Conservation (phyloP, 106 monocot genomes). For the Alisma plantagoaquatica region DNA sequence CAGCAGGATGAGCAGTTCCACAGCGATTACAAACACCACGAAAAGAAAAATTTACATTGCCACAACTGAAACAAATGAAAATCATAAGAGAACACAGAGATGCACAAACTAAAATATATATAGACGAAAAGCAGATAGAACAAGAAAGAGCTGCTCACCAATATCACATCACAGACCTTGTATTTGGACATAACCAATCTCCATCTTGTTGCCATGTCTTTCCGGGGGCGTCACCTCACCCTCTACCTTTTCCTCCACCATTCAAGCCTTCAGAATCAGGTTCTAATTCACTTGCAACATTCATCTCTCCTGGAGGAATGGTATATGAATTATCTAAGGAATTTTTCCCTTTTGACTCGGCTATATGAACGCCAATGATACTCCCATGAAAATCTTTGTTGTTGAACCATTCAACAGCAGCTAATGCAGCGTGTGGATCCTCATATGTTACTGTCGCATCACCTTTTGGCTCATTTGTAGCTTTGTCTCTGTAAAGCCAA, state of each 20-base stretch:
- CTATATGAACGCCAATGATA: constrained; percentile 73
- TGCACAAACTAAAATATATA: neutral
- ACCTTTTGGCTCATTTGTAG: constrained; percentile 92
- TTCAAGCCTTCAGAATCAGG: constrained; percentile 4
- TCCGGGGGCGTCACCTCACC: constrained; percentile 50
- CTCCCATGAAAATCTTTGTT: constrained; percentile 93
- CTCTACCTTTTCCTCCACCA: constrained; percentile 63
- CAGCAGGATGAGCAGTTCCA: constrained; percentile 90
- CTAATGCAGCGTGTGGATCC: constrained; percentile 95
- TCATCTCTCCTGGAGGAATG: constrained; percentile 14
- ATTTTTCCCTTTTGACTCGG: constrained; percentile 78
- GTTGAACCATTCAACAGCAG: constrained; percentile 97
- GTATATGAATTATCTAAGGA: constrained; percentile 22
- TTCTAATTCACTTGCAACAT: constrained; percentile 14
- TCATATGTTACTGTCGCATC: constrained; percentile 98
- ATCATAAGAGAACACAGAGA: neutral
- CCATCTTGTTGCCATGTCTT: constrained; percentile 99
- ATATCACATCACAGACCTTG: constrained; percentile 99
- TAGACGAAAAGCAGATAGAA: constrained; percentile 5
- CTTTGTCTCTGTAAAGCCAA: constrained; percentile 93
- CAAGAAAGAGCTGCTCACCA: constrained; percentile 88
- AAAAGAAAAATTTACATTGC: constrained; percentile 98
- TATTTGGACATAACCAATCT: constrained; percentile 98
- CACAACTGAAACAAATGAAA: constrained; percentile 50
- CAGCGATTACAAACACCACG: constrained; percentile 98